A percentile compares a stretch with the other conserved stretches of the same genome.
phyloP scores from a whole-genome alignment of 2,329 filamentous ascomycete genomes.

The Bimuria novae-zelandiae region DNA sequence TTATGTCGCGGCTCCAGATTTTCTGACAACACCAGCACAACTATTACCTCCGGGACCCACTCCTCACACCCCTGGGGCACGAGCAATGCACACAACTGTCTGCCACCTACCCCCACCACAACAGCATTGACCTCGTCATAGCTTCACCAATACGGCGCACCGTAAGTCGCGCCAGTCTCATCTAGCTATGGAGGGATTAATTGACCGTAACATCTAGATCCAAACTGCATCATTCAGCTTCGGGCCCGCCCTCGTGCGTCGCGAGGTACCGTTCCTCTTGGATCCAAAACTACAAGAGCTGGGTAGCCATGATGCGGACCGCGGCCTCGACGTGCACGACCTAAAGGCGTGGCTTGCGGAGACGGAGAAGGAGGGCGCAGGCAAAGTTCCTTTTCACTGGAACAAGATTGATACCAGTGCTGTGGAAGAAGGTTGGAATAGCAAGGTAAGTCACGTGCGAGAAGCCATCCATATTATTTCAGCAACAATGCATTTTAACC shows the following conservation, averaged over 20 bases:
- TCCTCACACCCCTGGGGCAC: slow-evolving; percentile 75
- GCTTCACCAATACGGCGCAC: slow-evolving; percentile 82
- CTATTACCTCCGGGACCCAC: slow-evolving; percentile 75
- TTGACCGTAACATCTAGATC: slow-evolving; percentile 47
- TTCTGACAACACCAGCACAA: slow-evolving; percentile 56
- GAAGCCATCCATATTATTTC: background rate
- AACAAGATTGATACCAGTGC: slow-evolving; percentile 62
- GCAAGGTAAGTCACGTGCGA: slow-evolving; percentile 55
- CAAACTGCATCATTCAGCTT: slow-evolving; percentile 77
- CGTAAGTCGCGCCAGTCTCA: background rate
- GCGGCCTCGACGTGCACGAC: slow-evolving; percentile 59
- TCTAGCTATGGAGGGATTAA: too few species aligned
- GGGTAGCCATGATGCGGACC: slow-evolving; percentile 74
- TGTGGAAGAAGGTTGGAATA: slow-evolving; percentile 71
- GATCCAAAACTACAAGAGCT: slow-evolving; percentile 82
- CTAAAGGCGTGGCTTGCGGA: slow-evolving; percentile 47
- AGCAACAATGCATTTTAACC: background rate
- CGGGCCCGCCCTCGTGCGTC: slow-evolving; percentile 50
- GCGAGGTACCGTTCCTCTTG: slow-evolving; percentile 57
- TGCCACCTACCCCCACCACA: slow-evolving; percentile 64
- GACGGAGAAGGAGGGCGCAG: slow-evolving; percentile 55
- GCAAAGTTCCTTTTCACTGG: slow-evolving; percentile 57
- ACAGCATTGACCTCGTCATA: slow-evolving; percentile 67
- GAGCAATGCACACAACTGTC: slow-evolving; percentile 72
- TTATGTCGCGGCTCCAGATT: background rate